These are phyloP conservation scores for Rhododendron kiyosumense DNA, from an alignment of 148 eudicot species.

Conservation along the genomic window DNA sequence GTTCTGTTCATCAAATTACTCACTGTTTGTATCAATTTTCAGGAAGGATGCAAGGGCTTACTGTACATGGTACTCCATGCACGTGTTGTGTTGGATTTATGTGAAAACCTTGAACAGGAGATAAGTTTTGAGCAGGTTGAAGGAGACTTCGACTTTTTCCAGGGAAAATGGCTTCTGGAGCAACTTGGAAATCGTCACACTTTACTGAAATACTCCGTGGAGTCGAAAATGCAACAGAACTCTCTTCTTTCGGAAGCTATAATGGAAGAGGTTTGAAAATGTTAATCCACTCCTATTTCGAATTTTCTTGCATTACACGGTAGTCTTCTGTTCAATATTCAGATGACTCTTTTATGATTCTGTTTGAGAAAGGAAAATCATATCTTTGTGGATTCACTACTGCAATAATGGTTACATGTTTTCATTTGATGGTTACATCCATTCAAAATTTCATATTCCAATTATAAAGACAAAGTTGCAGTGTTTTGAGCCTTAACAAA, in stretches of 20 bases:
- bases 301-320: background rate
- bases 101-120: constrained; percentile 77
- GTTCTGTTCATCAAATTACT: background rate
- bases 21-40: constrained; percentile 11
- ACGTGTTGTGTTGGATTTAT: constrained; percentile 82
- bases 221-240: constrained; percentile 89
- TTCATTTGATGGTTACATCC: background rate
- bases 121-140: constrained; percentile 91
- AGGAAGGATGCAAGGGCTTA: constrained; percentile 99
- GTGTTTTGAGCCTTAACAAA: background rate
- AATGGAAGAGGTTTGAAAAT: constrained; percentile 82
- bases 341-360: background rate
- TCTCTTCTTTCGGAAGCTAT: constrained; percentile 86
- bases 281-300: background rate
- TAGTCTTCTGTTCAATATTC: background rate
- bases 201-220: constrained; percentile 78
- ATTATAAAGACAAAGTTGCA: background rate
- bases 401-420: no score
- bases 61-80: constrained; percentile 98
- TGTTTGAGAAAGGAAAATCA: background rate
- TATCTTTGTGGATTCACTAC: background rate
- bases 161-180: constrained; percentile 91
- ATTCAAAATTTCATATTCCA: background rate
- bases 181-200: constrained; percentile 95
- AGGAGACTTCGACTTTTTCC: constrained; percentile 87